Evolutionary conservation across 2,329 filamentous ascomycete species (phyloP), one percentile per base, ranked within the genome.

Genomic region (Phoma sp.): DNA sequence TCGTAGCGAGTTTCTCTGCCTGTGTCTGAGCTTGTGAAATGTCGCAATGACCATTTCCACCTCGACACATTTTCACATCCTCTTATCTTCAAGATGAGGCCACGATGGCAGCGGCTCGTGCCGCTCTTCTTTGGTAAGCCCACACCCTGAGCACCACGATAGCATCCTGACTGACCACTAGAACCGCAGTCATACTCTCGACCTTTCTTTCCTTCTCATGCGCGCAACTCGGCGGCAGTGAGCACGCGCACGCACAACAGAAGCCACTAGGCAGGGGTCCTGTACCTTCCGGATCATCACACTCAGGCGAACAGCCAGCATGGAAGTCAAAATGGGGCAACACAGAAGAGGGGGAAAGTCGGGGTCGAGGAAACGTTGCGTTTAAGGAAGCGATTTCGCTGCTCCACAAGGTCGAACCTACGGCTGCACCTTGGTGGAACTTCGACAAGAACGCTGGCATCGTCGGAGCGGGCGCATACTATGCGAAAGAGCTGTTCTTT

Each of bases 401-500:
- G 25, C 72, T 82, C 6, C 72, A 67, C 44, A 77, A 76, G 60
- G 75, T 80, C 47, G 75, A 74, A 52, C 72, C 78, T 12, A 72
- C 76, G 8, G 65, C 71, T 10, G 67, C 72, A 25, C 76, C 63
- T 63, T 77, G 72, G 70, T 78, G 65, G 69, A 73, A 65, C 63
- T 69, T 69, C 64, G 73, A 65, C 50, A 85, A 83, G 69, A 83
- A 85, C 7, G 82, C 82, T 9, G 85, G 87, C 27, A 68, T 89
- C 31, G 56, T 88, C 6, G 84, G 83, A 35, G 80, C 81, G 52
- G 77, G 81, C 33, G 77, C 81, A 60, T 81, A 89, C 76, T 89
- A 89, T 69, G 81, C 82, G 35, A 84, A 85, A 64, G 79, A 87
- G 70, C 75, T 84, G 21, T 86, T 90, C 68, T 82, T 84, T 41